Conservation (phyloP, 2,329 filamentous ascomycete species). For the Neopestalotiopsis sp. region DNA sequence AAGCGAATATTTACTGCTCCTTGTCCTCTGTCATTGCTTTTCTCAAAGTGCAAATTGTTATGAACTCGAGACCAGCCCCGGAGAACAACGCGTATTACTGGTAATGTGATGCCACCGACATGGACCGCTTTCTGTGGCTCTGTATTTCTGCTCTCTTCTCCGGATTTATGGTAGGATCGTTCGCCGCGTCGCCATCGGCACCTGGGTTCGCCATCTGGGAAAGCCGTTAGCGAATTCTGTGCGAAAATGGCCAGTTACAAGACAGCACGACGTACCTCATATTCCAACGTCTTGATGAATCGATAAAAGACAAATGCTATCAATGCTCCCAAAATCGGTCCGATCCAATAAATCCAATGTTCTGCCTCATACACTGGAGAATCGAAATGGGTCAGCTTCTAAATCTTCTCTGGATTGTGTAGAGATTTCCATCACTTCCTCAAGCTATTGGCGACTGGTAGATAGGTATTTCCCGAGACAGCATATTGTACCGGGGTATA, state of each 20-base stretch:
- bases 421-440: too few species aligned
- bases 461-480: too few species aligned
- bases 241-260: too few species aligned
- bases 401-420: too few species aligned
- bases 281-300: conserved; percentile 47
- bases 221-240: neutral
- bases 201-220: conserved; percentile 51
- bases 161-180: conserved; percentile 50
- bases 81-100: neutral
- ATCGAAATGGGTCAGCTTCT: too few species aligned
- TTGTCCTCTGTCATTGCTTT: neutral
- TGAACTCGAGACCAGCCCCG: neutral
- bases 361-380: conserved; percentile 30
- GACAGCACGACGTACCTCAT: conserved; percentile 35
- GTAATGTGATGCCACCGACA: neutral
- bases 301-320: conserved; percentile 44
- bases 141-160: conserved; percentile 40
- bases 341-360: conserved; percentile 34
- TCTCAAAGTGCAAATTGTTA: neutral
- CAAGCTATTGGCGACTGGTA: too few species aligned
- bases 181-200: conserved; percentile 48
- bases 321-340: conserved; percentile 39
- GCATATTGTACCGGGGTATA: too few species aligned
- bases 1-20: neutral
- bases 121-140: neutral